These are phyloP conservation scores for Camelina neglecta DNA, from an alignment of 345 rosid species.

Conservation along the genomic window DNA sequence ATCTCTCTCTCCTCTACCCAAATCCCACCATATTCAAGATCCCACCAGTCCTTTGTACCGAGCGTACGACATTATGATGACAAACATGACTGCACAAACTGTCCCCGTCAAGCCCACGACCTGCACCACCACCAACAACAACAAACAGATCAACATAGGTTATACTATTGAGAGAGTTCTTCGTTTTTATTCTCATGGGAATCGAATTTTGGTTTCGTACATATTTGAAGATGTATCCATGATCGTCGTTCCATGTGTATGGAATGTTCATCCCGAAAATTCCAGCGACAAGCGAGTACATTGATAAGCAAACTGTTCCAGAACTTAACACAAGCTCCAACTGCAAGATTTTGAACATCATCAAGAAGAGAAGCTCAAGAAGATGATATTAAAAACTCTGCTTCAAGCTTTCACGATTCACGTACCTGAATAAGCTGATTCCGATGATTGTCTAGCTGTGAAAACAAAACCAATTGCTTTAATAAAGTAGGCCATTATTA, in stretches of 20 bases:
- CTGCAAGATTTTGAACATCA: slow-evolving; percentile 51
- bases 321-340: slow-evolving; percentile 80
- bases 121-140: slow-evolving; percentile 42
- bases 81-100: slow-evolving; percentile 49
- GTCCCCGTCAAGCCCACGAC: slow-evolving; percentile 65
- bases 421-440: slow-evolving; percentile 96
- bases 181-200: neutral
- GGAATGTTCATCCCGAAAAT: slow-evolving; percentile 98
- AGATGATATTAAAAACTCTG: neutral
- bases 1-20: neutral
- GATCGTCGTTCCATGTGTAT: slow-evolving; percentile 68
- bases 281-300: slow-evolving; percentile 78
- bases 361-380: slow-evolving; percentile 21
- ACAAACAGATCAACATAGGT: neutral
- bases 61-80: slow-evolving; percentile 73
- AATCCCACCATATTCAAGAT: slow-evolving; percentile 57
- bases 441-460: slow-evolving; percentile 97
- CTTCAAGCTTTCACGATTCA: neutral
- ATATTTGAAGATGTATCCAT: slow-evolving; percentile 86
- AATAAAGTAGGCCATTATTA: no score
- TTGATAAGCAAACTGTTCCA: slow-evolving; percentile 67
- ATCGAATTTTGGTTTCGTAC: slow-evolving; percentile 44
- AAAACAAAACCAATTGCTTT: slow-evolving; percentile 18
- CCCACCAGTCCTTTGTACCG: slow-evolving; percentile 90
- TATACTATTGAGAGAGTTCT: neutral